Percentiles rank a stretch among this genome's conserved stretches.
Conservation (phyloP, 2,329 filamentous ascomycete species). For the Blastomyces gilchristii region DNA sequence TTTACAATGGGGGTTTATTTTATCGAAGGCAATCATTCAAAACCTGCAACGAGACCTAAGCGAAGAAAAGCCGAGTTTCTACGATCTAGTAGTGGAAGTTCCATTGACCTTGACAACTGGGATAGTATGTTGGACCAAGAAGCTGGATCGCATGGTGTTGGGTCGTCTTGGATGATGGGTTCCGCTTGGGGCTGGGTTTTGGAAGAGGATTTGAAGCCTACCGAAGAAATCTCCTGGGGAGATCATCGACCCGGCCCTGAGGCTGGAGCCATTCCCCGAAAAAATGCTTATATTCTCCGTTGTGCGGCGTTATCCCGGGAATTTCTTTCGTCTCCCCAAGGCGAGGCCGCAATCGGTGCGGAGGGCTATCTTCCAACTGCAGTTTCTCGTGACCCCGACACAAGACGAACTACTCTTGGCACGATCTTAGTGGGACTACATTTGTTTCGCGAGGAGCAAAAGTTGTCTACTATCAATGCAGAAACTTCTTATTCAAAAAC, state of each 20-base stretch:
- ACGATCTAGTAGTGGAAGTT: constrained; percentile 42
- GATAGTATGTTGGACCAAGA: constrained; percentile 41
- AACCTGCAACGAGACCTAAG: constrained; percentile 27
- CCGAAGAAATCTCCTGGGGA: constrained; percentile 12
- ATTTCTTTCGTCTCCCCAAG: constrained; percentile 54
- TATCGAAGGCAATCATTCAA: constrained; percentile 31
- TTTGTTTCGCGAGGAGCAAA: constrained; percentile 79
- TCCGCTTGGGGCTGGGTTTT: constrained; percentile 62
- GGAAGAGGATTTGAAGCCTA: constrained; percentile 42
- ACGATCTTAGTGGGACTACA: constrained; percentile 67
- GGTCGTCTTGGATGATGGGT: constrained; percentile 44
- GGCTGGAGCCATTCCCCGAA: constrained; percentile 21
- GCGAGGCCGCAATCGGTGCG: constrained; percentile 44
- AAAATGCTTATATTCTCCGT: constrained; percentile 35
- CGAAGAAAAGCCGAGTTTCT: constrained; percentile 36
- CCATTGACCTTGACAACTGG: constrained; percentile 38
- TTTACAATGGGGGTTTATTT: constrained; percentile 55
- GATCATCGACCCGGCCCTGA: constrained; percentile 7
- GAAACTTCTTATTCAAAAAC: constrained; percentile 38
- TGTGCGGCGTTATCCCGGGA: constrained; percentile 51
- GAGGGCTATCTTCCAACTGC: constrained; percentile 58
- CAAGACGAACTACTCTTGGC: constrained; percentile 54
- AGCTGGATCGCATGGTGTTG: constrained; percentile 31
- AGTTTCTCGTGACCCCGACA: constrained; percentile 43
- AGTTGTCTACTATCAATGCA: constrained; percentile 56